phyloP scores from a whole-genome alignment of 2,329 filamentous ascomycete species.

The Colletotrichum acutatum region DNA sequence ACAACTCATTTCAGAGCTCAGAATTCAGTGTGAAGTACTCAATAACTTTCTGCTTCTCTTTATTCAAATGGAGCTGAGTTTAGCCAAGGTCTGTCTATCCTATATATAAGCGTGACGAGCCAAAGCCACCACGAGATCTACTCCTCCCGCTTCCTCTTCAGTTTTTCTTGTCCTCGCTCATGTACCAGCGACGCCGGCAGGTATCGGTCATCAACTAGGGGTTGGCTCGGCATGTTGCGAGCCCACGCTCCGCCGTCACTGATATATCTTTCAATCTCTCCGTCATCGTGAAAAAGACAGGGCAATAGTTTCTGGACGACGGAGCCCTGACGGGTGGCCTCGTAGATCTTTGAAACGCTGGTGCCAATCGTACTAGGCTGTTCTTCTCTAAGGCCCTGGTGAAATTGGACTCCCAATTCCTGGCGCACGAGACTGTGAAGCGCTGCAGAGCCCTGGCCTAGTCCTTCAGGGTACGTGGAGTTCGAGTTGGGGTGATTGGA shows the following conservation, averaged over 20 bases:
- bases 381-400: slow-evolving; percentile 44
- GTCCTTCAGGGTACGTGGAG: slow-evolving; percentile 20
- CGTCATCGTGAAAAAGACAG: background rate
- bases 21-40: too few species aligned
- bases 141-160: background rate
- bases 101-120: background rate
- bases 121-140: background rate
- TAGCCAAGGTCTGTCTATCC: background rate
- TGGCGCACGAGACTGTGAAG: slow-evolving; percentile 46
- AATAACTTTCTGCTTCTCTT: background rate
- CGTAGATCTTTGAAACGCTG: slow-evolving; percentile 46
- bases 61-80: background rate
- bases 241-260: background rate
- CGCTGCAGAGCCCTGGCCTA: slow-evolving; percentile 44
- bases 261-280: background rate
- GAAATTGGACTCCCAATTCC: slow-evolving; percentile 41
- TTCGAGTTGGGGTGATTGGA: slow-evolving; percentile 12
- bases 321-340: slow-evolving; percentile 34
- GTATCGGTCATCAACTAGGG: background rate
- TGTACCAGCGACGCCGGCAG: background rate
- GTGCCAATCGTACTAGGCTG: slow-evolving; percentile 47
- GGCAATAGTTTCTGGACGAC: slow-evolving; percentile 23
- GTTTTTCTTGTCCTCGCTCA: background rate
- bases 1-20: too few species aligned
- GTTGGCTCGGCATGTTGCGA: background rate